Base-by-base conservation (phyloP, 2,329 filamentous ascomycete species). In the Metarhizium album region DNA sequence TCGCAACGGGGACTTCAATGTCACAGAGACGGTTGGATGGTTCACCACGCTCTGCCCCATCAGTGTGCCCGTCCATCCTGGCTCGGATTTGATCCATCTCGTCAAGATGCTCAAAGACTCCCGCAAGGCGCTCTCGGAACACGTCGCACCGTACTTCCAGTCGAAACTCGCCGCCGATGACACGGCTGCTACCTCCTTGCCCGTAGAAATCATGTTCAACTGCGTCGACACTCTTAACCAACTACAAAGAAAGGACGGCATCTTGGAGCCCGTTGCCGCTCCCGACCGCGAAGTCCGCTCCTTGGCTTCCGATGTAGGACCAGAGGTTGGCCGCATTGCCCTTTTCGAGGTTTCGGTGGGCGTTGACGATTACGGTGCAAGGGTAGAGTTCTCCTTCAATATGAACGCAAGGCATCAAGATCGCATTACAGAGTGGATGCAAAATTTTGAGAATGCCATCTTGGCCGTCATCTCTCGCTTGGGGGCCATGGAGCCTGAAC, bases 141-240 rank as follows among this genome's bases (percentile, higher is more conserved):
- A 69, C 18, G 75, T 75, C 2, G 64, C 73, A 5, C 67, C 70
- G 0, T 76, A 79, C 53, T 81, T 80, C 54, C 67, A 70, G 0
- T 69, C 72, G 3, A 62, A 68, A 43, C 67, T 75, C 56, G 67
- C 70, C 50, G 61, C 67, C 38, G 48, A 62, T 2, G 58, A 63
- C n/a, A 61, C 58, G 1, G 55, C 61, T 0, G 55, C 61, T 1
- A 58, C 66, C 1, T 70, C 74, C 40, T 70, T 69, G 53, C 76
- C 77, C 0, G 71, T 82, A 46, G 80, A 83, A 59, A 67, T 83
- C 37, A 69, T 80, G 33, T 81, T 83, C 60, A 81, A 72, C 51
- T 79, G 77, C 55, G 66, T 73, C 2, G 76, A 78, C 3, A 70
- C 71, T 0, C 63, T 73, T 16, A 71, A 76, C 46, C 70, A 74